Evolutionary conservation across 306 rosid genomes (phyloP).

Genomic region (Cucumis hystrix): DNA sequence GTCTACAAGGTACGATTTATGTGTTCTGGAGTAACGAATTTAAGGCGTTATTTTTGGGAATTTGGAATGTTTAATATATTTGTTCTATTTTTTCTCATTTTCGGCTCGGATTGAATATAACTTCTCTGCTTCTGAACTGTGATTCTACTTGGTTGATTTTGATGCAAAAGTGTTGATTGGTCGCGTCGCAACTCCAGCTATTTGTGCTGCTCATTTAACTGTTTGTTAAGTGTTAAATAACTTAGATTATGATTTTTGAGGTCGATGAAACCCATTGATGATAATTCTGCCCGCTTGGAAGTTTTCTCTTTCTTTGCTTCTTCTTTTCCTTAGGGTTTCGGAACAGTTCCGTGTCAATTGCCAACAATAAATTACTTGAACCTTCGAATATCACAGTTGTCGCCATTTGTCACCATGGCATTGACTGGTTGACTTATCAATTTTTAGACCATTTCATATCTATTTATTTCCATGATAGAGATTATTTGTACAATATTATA

Average conservation of each 20-base stretch:
- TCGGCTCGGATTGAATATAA: background rate
- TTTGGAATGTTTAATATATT: background rate
- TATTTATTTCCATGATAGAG: background rate
- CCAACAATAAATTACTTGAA: background rate
- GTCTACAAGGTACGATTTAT: conserved; percentile 50
- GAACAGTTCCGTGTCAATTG: background rate
- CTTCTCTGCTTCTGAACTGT: background rate
- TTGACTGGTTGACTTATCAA: background rate
- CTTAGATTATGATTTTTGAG: background rate
- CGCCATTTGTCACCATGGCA: background rate
- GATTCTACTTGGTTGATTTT: background rate
- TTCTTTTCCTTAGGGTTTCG: background rate
- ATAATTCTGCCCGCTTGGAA: background rate
- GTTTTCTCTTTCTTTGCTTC: background rate
- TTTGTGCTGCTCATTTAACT: background rate
- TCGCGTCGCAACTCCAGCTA: background rate
- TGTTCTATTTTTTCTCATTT: background rate
- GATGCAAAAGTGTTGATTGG: background rate
- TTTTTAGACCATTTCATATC: background rate
- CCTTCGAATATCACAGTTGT: too few relatives aligned
- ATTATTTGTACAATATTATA: background rate
- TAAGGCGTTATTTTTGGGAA: background rate
- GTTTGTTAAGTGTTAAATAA: background rate
- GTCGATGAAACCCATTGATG: background rate
- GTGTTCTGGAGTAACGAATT: too few relatives aligned